Percentiles rank a stretch among this genome's conserved stretches.
Conservation (phyloP, 2,329 filamentous ascomycete genomes). For the Hypoxylon sp. region DNA sequence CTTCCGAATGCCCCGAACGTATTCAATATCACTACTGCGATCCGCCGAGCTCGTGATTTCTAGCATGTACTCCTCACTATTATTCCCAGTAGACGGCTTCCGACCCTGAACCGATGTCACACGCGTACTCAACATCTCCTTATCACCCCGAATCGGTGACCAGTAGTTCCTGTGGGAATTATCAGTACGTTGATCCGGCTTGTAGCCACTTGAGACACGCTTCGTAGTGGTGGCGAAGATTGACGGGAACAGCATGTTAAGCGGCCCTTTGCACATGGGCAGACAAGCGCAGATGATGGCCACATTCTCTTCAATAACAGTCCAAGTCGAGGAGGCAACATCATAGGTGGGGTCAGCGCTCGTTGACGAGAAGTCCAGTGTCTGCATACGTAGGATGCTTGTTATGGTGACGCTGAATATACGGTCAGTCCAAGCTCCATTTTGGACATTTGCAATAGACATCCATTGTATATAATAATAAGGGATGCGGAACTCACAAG, state of each 20-base stretch:
- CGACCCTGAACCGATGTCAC: slow-evolving; percentile 49
- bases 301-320: slow-evolving; percentile 58
- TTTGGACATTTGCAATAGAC: too few species aligned
- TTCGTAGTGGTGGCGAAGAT: slow-evolving; percentile 48
- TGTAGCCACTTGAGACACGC: slow-evolving; percentile 19
- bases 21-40: slow-evolving; percentile 32
- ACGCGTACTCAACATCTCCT: slow-evolving; percentile 49
- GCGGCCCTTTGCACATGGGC: slow-evolving; percentile 59
- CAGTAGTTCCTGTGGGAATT: slow-evolving; percentile 51
- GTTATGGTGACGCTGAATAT: slow-evolving; percentile 56
- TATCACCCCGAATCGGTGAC: slow-evolving; percentile 55
- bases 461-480: background rate
- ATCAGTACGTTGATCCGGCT: slow-evolving; percentile 31
- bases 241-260: slow-evolving; percentile 56
- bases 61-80: slow-evolving; percentile 57
- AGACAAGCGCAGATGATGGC: slow-evolving; percentile 59
- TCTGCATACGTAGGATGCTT: slow-evolving; percentile 60
- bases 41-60: slow-evolving; percentile 41
- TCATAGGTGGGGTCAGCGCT: slow-evolving; percentile 56
- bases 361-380: slow-evolving; percentile 57
- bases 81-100: slow-evolving; percentile 45
- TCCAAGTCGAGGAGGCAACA: slow-evolving; percentile 58
- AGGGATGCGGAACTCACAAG: slow-evolving; percentile 56
- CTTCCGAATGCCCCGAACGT: slow-evolving; percentile 54
- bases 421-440: slow-evolving; percentile 6